Evolutionary conservation across 2,329 filamentous ascomycete genomes (phyloP), one percentile per base, ranked within the genome.

Genomic region (Phialophora tarda): DNA sequence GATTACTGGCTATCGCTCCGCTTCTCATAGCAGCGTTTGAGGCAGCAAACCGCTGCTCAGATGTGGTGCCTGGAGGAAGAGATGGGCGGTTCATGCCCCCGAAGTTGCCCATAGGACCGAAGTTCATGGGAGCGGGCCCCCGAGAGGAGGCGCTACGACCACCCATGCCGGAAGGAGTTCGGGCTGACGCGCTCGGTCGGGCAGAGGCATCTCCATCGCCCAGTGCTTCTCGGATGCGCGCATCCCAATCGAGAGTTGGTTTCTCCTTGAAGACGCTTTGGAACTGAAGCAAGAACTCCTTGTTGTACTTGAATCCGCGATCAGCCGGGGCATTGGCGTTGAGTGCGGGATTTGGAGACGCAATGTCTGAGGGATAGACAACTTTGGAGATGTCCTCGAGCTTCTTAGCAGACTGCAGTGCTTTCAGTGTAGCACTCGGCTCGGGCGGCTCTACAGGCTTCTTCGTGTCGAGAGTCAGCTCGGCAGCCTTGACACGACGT

Each of bases 261-360:
- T 97, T 96, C 83, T 99, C 95, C 69, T 92, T 96, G 82, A 97
- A 99, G 23, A 97, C 92, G 73, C 87, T 87, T 81, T 97, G 92
- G 85, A 99, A 99, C 77, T 99, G 95, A 32, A 99, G 85, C 80
- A 99, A 83, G 84, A 99, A 99, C 74, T 90, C 89, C 74, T 93
- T 91, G 80, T 98, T 93, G 79, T 99, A 99, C 78, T 96, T 93
- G 83, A 96, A 96, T 82, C 93, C 94, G 78, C 90, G 79, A 65
- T 81, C 91, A 38, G 87, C 84, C 30, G 92, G 90, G 17, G 90
- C 90, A 68, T 74, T 81, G 48, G 86, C 83, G 78, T 98, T 99
- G 71, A 97, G 82, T 2, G 94, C 91, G 11, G 94, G 92, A 80
- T 97, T 98, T 7, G 95, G 95, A 28, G 93, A 97, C 68, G 85